Conservation (phyloP, 1,284 basidiomycete genomes). For the Tausonia pullulans region DNA sequence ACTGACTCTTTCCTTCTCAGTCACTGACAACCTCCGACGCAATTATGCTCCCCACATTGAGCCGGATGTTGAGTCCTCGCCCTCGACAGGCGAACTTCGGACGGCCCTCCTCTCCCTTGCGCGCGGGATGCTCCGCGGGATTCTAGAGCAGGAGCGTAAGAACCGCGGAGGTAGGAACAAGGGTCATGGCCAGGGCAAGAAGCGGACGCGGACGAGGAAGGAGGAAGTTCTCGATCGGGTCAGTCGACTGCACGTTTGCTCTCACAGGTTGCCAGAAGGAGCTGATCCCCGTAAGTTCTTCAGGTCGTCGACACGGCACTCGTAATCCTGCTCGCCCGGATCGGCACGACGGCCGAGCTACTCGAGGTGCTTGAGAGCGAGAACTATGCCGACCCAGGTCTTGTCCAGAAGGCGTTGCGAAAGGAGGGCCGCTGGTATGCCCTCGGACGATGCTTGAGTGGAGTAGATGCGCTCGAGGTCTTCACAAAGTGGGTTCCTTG, state of each 20-base stretch:
- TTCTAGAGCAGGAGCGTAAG: not conserved
- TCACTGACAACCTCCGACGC: conserved; percentile 28
- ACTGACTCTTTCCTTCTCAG: conserved; percentile 18
- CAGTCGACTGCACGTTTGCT: not conserved
- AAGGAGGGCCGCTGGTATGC: conserved; percentile 11
- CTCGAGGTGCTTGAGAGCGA: conserved; percentile 2
- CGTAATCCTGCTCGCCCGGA: conserved; percentile 56
- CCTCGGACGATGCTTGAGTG: not conserved
- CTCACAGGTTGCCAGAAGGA: not conserved
- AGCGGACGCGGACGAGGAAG: not conserved
- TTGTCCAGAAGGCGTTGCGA: conserved; percentile 1
- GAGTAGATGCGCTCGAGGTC: conserved; percentile 44
- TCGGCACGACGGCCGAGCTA: conserved; percentile 41
- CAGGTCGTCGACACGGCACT: conserved; percentile 74
- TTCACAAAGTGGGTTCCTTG: conserved; percentile 53
- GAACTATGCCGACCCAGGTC: not conserved
- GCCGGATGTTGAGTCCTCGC: conserved; percentile 27
- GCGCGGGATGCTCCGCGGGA: conserved; percentile 7
- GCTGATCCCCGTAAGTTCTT: not conserved
- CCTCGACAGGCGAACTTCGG: conserved; percentile 24
- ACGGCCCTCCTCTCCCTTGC: conserved; percentile 8
- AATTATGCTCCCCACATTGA: conserved; percentile 35
- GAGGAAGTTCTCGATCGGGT: conserved; percentile 15
- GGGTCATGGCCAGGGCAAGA: not conserved
- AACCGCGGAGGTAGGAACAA: not conserved